phyloP scores from a whole-genome alignment of 345 rosid species.

The Clarkia xantiana region DNA sequence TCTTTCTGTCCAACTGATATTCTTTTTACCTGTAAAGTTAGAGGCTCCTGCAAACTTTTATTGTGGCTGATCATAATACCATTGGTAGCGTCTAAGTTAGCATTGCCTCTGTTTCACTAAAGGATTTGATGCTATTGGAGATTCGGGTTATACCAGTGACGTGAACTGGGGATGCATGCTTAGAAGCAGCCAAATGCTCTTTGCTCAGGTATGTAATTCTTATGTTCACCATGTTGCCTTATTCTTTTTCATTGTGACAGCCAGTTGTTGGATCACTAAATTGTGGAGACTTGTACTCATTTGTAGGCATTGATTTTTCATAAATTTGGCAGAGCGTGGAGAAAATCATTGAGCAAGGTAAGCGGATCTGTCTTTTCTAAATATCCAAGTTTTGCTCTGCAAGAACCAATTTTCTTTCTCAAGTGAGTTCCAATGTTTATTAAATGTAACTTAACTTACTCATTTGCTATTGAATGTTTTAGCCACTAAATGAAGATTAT shows the following conservation, averaged over 20 bases:
- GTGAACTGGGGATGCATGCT: conserved; percentile 96
- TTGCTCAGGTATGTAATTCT: conserved; percentile 49
- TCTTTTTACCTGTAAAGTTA: too few relatives aligned
- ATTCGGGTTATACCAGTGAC: conserved; percentile 56
- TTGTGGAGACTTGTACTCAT: not conserved
- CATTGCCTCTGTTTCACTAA: conserved; percentile 7
- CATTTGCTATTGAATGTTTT: conserved; percentile 6
- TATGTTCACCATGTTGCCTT: too few relatives aligned
- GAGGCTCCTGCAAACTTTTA: too few relatives aligned
- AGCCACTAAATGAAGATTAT: conserved; percentile 55
- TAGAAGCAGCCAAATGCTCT: conserved; percentile 95
- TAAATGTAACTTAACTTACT: not conserved
- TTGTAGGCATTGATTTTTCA: conserved; percentile 75
- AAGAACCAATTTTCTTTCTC: not conserved
- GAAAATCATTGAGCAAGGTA: conserved; percentile 46
- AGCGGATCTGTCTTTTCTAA: not conserved
- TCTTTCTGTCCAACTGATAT: not conserved
- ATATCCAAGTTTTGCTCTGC: not conserved
- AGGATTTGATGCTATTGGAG: conserved; percentile 73
- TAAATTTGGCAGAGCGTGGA: conserved; percentile 83
- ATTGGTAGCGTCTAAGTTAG: too few relatives aligned
- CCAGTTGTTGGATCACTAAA: too few relatives aligned
- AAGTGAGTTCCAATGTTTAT: not conserved
- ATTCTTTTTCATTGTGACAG: too few relatives aligned
- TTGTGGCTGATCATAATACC: too few relatives aligned